Conservation (phyloP, 176 grass and related monocot species). For the Oryza rufipogon region DNA sequence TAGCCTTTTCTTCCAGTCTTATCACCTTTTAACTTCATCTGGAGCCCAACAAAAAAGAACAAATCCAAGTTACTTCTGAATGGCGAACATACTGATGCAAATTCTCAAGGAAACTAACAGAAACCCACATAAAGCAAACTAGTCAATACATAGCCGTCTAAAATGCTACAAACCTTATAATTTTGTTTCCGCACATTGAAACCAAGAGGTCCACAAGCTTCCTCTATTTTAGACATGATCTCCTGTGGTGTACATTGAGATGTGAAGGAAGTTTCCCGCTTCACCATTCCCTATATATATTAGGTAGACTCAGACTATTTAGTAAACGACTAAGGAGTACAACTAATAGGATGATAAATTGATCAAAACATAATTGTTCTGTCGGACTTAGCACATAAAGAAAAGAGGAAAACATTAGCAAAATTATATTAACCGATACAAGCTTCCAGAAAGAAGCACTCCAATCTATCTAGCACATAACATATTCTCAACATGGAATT, state of each 20-base stretch:
- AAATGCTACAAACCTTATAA: constrained; percentile 72
- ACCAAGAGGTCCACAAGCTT: constrained; percentile 89
- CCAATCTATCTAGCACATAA: background rate
- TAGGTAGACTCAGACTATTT: constrained; percentile 24
- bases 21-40: constrained; percentile 98
- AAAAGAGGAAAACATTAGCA: background rate
- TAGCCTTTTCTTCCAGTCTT: constrained; percentile 95
- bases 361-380: background rate
- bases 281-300: constrained; percentile 61
- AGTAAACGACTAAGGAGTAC: constrained; percentile 11
- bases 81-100: background rate
- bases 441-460: background rate
- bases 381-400: background rate
- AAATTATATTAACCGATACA: background rate
- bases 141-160: constrained; percentile 2
- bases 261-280: constrained; percentile 83
- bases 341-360: constrained; percentile 3
- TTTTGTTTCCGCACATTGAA: constrained; percentile 97
- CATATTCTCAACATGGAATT: background rate
- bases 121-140: background rate
- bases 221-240: constrained; percentile 95
- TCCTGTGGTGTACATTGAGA: constrained; percentile 83
- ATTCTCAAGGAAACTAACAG: background rate
- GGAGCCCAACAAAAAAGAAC: constrained; percentile 16
- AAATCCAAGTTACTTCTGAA: constrained; percentile 4